phyloP scores from a whole-genome alignment of 2,329 filamentous ascomycete species.

The Scorias spongiosa region DNA sequence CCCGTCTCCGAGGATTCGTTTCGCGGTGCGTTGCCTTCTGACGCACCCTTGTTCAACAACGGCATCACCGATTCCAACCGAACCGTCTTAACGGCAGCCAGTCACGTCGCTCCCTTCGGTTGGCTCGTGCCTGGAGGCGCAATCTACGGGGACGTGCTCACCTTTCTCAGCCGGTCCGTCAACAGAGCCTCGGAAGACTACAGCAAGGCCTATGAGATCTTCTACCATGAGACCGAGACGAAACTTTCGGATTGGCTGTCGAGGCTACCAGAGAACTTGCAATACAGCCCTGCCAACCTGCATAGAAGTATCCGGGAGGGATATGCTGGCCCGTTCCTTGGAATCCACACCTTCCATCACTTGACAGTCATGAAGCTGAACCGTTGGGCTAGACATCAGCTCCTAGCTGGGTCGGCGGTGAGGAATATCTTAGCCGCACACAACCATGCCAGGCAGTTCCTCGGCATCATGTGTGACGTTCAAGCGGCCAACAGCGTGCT shows the following conservation, averaged over 20 bases:
- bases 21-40: slow-evolving; percentile 42
- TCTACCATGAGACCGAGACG: slow-evolving; percentile 37
- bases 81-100: slow-evolving; percentile 21
- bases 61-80: slow-evolving; percentile 27
- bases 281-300: slow-evolving; percentile 42
- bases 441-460: slow-evolving; percentile 37
- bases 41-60: slow-evolving; percentile 46
- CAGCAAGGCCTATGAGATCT: slow-evolving; percentile 31
- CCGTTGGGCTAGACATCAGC: slow-evolving; percentile 38
- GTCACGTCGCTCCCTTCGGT: slow-evolving; percentile 37
- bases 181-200: slow-evolving; percentile 26
- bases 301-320: slow-evolving; percentile 38
- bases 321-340: slow-evolving; percentile 44
- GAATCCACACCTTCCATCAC: slow-evolving; percentile 53
- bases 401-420: slow-evolving; percentile 26
- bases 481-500: slow-evolving; percentile 8
- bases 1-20: slow-evolving; percentile 48
- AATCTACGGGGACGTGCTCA: slow-evolving; percentile 50
- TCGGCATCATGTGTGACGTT: slow-evolving; percentile 23
- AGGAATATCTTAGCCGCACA: slow-evolving; percentile 35
- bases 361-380: slow-evolving; percentile 49
- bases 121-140: slow-evolving; percentile 47
- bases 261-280: slow-evolving; percentile 40
- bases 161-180: slow-evolving; percentile 40
- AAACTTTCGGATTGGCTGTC: slow-evolving; percentile 44